A percentile compares a stretch with the other conserved stretches of the same genome.
phyloP scores from a whole-genome alignment of 108 stramenopile genomes.

The Skeletonema menzelii region DNA sequence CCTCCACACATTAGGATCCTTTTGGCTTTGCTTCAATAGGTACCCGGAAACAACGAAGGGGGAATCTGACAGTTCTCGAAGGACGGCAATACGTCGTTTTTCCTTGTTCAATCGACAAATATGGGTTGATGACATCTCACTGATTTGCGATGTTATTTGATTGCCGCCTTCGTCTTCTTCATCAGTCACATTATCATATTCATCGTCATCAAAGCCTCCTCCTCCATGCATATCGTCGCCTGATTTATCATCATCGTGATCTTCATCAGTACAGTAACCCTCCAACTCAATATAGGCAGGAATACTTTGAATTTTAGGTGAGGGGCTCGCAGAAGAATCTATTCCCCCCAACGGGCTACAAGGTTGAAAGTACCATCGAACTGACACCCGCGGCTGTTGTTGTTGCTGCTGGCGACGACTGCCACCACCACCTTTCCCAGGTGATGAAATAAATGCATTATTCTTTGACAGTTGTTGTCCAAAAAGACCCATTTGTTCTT shows the following conservation, averaged over 20 bases:
- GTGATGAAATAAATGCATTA: not conserved
- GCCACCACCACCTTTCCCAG: not conserved
- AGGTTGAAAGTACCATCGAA: slow-evolving; percentile 57
- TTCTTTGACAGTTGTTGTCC: not conserved
- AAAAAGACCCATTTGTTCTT: slow-evolving; percentile 45
- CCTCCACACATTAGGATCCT: slow-evolving; percentile 55
- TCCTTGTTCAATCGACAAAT: slow-evolving; percentile 28
- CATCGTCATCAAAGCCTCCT: slow-evolving; percentile 6
- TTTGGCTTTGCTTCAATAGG: slow-evolving; percentile 38
- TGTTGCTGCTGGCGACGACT: not conserved
- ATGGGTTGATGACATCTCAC: not conserved
- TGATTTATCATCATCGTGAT: slow-evolving; percentile 7
- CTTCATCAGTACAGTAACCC: slow-evolving; percentile 46
- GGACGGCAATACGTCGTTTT: slow-evolving; percentile 24
- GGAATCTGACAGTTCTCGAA: slow-evolving; percentile 39
- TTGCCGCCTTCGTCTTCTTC: slow-evolving; percentile 14
- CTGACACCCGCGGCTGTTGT: slow-evolving; percentile 22
- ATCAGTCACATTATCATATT: not conserved
- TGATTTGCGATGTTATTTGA: not conserved
- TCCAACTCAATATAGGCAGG: slow-evolving; percentile 50
- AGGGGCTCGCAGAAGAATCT: slow-evolving; percentile 4
- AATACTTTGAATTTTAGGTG: slow-evolving; percentile 43
- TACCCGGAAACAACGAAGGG: slow-evolving; percentile 48
- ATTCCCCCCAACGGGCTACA: slow-evolving; percentile 44
- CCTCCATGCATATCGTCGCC: not conserved